Evolutionary conservation across 2,329 filamentous ascomycete genomes (phyloP).

Genomic region (Aspergillus chevalieri): DNA sequence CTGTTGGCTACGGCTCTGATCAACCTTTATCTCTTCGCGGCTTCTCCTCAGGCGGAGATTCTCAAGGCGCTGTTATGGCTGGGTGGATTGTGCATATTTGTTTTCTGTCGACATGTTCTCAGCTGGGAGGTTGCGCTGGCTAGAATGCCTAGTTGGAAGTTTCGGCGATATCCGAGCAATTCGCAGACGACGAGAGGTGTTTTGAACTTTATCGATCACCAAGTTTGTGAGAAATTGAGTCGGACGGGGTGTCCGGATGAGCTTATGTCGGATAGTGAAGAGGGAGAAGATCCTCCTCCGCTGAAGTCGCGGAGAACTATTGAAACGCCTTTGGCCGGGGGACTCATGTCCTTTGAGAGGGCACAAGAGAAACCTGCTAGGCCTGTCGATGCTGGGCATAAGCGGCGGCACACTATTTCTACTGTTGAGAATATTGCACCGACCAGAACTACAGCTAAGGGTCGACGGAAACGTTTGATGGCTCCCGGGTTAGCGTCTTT

Average conservation of each 20-base stretch:
- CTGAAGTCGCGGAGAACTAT: slow-evolving; percentile 32
- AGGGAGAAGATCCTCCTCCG: slow-evolving; percentile 15
- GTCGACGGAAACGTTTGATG: slow-evolving; percentile 59
- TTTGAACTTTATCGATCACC: slow-evolving; percentile 37
- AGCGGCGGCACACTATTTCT: slow-evolving; percentile 50
- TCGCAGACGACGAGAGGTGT: slow-evolving; percentile 33
- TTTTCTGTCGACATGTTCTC: slow-evolving; percentile 67
- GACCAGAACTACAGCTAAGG: slow-evolving; percentile 51
- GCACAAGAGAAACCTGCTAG: slow-evolving; percentile 9
- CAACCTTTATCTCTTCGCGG: slow-evolving; percentile 69
- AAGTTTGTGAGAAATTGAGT: slow-evolving; percentile 47
- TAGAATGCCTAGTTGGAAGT: slow-evolving; percentile 85
- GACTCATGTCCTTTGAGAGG: slow-evolving; percentile 19
- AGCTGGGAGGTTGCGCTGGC: slow-evolving; percentile 80
- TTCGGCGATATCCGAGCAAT: slow-evolving; percentile 52
- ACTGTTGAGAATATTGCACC: slow-evolving; percentile 30
- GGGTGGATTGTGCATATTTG: slow-evolving; percentile 69
- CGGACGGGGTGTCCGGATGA: slow-evolving; percentile 31
- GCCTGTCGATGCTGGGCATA: slow-evolving; percentile 10
- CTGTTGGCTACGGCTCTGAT: slow-evolving; percentile 77
- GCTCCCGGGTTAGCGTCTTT: slow-evolving; percentile 65
- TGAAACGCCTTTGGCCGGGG: slow-evolving; percentile 8
- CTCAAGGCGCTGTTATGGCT: slow-evolving; percentile 80
- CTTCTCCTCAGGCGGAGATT: slow-evolving; percentile 76
- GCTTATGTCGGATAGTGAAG: slow-evolving; percentile 34